Conservation (phyloP, 192 early-diverging fungal genomes). For the Podila horticola region DNA sequence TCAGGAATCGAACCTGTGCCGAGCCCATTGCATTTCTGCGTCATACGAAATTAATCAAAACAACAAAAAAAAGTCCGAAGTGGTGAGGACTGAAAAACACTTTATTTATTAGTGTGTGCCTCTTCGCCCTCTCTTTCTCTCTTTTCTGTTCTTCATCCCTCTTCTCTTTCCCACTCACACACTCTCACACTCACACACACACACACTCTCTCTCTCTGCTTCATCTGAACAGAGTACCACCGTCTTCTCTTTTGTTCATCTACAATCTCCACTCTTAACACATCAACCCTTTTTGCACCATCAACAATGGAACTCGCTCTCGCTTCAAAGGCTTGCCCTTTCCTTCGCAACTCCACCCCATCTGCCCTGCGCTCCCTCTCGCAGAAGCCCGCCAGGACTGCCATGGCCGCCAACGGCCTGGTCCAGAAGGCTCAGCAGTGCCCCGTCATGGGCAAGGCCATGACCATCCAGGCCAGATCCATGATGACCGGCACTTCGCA, state of each 20-base stretch:
- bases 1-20: no score
- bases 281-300: background rate
- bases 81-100: no score
- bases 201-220: background rate
- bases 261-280: background rate
- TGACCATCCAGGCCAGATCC: constrained; percentile 66
- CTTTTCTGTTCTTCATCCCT: background rate
- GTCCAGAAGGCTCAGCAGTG: constrained; percentile 73
- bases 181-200: background rate
- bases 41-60: no score
- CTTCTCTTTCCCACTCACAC: background rate
- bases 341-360: constrained; percentile 76
- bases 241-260: background rate
- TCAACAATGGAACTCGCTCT: constrained; percentile 44
- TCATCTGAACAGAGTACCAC: constrained; percentile 7
- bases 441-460: constrained; percentile 84
- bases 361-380: constrained; percentile 73
- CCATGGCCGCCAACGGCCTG: constrained; percentile 54
- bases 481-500: constrained; percentile 70
- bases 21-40: no score
- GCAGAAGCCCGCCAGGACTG: constrained; percentile 35
- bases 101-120: no score
- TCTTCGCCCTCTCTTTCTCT: background rate
- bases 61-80: no score
- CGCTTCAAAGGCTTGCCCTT: constrained; percentile 72